These are phyloP conservation scores for Berberis vulgaris DNA, from an alignment of 164 flowering plant genomes.

Conservation along the genomic window DNA sequence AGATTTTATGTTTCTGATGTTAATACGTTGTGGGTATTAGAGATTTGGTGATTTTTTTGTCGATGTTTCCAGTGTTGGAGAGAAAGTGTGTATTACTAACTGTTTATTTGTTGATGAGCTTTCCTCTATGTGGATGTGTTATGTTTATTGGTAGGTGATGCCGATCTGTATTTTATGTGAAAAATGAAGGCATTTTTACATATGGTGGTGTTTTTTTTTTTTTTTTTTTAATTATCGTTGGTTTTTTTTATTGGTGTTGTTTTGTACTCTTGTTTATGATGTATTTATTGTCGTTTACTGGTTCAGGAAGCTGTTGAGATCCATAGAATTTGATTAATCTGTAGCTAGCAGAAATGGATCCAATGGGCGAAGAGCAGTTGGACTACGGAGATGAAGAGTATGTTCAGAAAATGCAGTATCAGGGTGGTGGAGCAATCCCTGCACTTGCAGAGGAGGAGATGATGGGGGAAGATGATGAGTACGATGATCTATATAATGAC, in stretches of 20 bases:
- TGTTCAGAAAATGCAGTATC: slow-evolving; percentile 59
- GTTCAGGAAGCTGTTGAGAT: slow-evolving; percentile 1
- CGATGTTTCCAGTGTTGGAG: background rate
- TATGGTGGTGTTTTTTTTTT: too few species aligned
- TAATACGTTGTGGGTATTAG: background rate
- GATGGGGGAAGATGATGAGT: slow-evolving; percentile 63
- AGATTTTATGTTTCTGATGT: background rate
- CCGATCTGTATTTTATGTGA: background rate
- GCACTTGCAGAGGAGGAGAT: slow-evolving; percentile 67
- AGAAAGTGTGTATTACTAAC: background rate
- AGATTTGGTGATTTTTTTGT: background rate
- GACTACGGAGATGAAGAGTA: slow-evolving; percentile 74
- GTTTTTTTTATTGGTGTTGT: too few species aligned
- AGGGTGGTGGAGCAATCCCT: slow-evolving; percentile 66
- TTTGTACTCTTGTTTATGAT: background rate
- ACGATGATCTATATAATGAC: slow-evolving; percentile 66
- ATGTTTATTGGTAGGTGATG: background rate
- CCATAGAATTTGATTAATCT: slow-evolving; percentile 4
- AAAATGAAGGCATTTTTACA: background rate
- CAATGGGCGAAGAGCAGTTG: slow-evolving; percentile 59
- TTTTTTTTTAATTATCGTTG: too few species aligned
- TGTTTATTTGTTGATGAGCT: background rate
- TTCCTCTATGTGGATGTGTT: background rate
- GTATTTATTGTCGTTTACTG: background rate
- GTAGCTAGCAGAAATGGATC: slow-evolving; percentile 33